Evolutionary conservation across 1,284 basidiomycete species (phyloP).

Genomic region (Ustilago hordei): DNA sequence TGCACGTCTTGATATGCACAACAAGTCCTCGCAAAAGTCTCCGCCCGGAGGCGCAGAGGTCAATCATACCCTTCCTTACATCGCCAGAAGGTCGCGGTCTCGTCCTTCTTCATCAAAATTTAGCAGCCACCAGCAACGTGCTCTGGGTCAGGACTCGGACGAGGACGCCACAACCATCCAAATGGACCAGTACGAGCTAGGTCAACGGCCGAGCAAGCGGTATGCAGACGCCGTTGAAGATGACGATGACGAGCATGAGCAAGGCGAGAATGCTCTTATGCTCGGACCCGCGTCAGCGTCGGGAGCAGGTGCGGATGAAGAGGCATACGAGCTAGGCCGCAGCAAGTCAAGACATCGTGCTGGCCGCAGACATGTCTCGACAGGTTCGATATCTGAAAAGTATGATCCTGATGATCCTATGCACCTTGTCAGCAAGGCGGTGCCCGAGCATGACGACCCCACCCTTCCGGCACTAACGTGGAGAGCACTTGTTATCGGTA

Average conservation of each 20-base stretch:
- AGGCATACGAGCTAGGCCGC: constrained; percentile 31
- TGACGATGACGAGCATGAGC: constrained; percentile 33
- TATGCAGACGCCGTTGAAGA: constrained; percentile 7
- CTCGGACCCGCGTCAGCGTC: constrained; percentile 42
- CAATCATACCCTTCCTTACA: constrained; percentile 13
- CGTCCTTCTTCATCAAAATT: constrained; percentile 24
- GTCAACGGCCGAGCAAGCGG: constrained; percentile 15
- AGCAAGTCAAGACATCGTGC: constrained; percentile 24
- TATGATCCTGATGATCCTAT: constrained; percentile 62
- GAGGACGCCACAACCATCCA: constrained; percentile 41
- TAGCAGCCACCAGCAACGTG: constrained; percentile 17
- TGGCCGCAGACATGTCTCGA: constrained; percentile 31
- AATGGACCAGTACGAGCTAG: constrained; percentile 39
- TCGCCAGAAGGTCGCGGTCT: constrained; percentile 31
- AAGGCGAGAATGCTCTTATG: constrained; percentile 52
- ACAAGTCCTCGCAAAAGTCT: constrained; percentile 29
- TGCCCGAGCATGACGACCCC: constrained; percentile 74
- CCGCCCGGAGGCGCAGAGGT: constrained; percentile 47
- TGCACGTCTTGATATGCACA: constrained; percentile 33
- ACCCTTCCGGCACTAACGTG: constrained; percentile 73
- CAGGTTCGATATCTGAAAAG: constrained; percentile 41
- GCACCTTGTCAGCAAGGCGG: constrained; percentile 68
- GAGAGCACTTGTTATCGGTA: constrained; percentile 73
- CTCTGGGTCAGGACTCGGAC: constrained; percentile 39
- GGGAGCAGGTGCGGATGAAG: constrained; percentile 9